Evolutionary conservation across 1,284 basidiomycete genomes (phyloP), one percentile per base, ranked within the genome.

Genomic region (Lentinula novae-zelandiae): DNA sequence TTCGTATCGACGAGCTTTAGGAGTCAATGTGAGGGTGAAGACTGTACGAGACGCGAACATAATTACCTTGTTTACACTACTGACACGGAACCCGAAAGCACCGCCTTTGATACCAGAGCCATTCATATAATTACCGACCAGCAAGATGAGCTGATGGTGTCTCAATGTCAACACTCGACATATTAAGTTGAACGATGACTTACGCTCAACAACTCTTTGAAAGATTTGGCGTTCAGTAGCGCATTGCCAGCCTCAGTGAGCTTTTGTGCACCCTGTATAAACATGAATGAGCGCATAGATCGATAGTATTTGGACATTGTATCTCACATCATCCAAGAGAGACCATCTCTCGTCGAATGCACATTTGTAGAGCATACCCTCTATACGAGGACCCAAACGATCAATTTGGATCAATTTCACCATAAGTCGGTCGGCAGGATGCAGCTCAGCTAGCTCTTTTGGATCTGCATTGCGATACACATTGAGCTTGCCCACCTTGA

Each of bases 51-150:
- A 10, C 12, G 40, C 42, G 34, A 34, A 20, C 1, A 36, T n/a
- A 9, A 34, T 48, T 15, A 89, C 92, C 82, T 95, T 96, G 79
- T 99, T 99, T 77, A 99, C 97, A 73, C 95, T 97, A 75, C 93
- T 95, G 63, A 98, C 89, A 70, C 93, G 89, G 85, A 99, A 99
- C 60, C 96, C 96, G 69, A 95, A 97, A 0, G 97, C 97, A 33
- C 96, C 96, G 63, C 96, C 96, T 72, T 98, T 98, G 69, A 95
- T 86, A 64, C 96, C 95, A 48, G 94, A 93, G 27, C 95, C 95
- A 72, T 99, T 99, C 87, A 99, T 95, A 73, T 95, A 99, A 73
- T 99, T 99, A 63, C 96, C 96, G 70, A 99, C 87, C 67, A 97
- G 84, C 10, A 99, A 84, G 65, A 99, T 96, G 52, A 98, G 81